These are phyloP conservation scores for Byssoonygena ceratinophila DNA, from an alignment of 2,329 filamentous ascomycete genomes.

Conservation along the genomic window DNA sequence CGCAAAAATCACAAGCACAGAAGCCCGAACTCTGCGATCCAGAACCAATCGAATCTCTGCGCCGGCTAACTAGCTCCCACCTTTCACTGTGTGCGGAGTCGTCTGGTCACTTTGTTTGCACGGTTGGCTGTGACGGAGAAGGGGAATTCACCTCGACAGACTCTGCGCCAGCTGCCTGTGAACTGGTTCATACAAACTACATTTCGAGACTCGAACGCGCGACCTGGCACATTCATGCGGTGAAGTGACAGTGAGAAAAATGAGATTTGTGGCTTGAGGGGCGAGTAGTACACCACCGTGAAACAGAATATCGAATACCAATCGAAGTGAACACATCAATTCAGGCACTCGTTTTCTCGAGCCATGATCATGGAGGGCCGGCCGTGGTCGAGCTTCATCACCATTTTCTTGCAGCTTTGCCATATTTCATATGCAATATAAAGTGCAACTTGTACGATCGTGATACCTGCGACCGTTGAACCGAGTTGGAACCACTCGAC, in stretches of 20 bases:
- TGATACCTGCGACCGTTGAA: no score
- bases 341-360: not conserved
- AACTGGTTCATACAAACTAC: not conserved
- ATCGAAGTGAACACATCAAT: conserved; percentile 5
- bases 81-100: not conserved
- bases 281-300: not conserved
- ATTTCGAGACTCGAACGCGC: not conserved
- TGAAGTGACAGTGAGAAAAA: not conserved
- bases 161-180: not conserved
- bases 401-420: not conserved
- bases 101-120: not conserved
- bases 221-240: not conserved
- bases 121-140: not conserved
- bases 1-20: conserved; percentile 2
- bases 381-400: not conserved
- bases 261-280: not conserved
- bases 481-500: not conserved
- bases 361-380: conserved; percentile 5
- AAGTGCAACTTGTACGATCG: not conserved
- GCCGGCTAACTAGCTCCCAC: not conserved
- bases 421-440: not conserved
- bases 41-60: not conserved
- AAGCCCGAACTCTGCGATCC: not conserved
- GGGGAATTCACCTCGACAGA: not conserved
- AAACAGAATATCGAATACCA: not conserved